Evolutionary conservation across 129 eudicot species (phyloP).

Genomic region (Gnaphalium uliginosum): DNA sequence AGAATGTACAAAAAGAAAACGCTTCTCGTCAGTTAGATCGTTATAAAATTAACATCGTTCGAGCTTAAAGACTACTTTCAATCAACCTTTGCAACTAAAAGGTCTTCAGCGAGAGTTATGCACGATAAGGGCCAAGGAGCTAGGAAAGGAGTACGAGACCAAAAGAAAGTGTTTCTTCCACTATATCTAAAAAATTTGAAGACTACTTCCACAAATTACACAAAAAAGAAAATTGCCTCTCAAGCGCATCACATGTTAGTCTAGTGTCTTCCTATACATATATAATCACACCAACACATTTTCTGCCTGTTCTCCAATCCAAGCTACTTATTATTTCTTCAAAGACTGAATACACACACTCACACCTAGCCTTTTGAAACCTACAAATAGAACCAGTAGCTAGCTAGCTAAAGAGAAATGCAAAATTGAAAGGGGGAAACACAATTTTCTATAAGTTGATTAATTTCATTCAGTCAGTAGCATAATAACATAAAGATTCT

Average conservation of each 20-base stretch:
- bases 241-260: background rate
- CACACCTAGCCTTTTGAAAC: background rate
- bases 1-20: slow-evolving; percentile 3
- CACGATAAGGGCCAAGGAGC: too few species aligned
- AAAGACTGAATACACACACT: too few species aligned
- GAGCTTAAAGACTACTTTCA: background rate
- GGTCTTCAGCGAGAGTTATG: background rate
- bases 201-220: background rate
- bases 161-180: background rate
- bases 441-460: background rate
- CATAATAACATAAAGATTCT: background rate
- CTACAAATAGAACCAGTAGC: slow-evolving; percentile 4
- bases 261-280: slow-evolving; percentile 1
- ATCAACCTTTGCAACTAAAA: background rate
- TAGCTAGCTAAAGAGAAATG: slow-evolving; percentile 14
- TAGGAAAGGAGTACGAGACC: background rate
- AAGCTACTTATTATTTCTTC: background rate
- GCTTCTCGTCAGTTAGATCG: background rate
- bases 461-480: slow-evolving; percentile 7
- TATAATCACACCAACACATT: background rate
- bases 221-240: background rate
- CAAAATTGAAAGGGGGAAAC: background rate
- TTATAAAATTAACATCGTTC: background rate
- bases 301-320: background rate
- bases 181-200: background rate